phyloP scores from a whole-genome alignment of 768 basidiomycete genomes.

The Boletus edulis region DNA sequence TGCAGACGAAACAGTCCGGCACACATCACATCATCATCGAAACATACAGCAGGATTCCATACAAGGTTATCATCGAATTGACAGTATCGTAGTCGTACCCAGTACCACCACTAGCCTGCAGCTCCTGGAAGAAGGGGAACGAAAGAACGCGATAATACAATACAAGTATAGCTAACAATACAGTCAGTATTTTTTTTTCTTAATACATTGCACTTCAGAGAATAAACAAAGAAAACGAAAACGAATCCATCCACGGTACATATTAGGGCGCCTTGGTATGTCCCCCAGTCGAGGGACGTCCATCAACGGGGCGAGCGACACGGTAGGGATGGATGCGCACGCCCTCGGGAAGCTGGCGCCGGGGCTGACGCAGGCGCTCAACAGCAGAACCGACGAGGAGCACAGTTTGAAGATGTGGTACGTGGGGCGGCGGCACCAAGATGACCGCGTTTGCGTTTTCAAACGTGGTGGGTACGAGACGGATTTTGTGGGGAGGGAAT shows the following conservation, averaged over 20 bases:
- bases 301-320: slow-evolving; percentile 31
- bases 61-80: too few relatives aligned
- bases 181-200: not conserved
- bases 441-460: slow-evolving; percentile 55
- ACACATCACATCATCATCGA: too few relatives aligned
- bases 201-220: not conserved
- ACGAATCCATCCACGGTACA: not conserved
- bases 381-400: slow-evolving; percentile 52
- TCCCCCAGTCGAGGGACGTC: slow-evolving; percentile 1
- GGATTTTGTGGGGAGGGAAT: slow-evolving; percentile 29
- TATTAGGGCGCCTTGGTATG: not conserved
- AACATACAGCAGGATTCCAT: too few relatives aligned
- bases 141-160: not conserved
- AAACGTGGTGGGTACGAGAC: slow-evolving; percentile 49
- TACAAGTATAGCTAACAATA: slow-evolving; percentile 20
- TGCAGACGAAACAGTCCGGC: too few relatives aligned
- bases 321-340: slow-evolving; percentile 58
- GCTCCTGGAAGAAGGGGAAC: not conserved
- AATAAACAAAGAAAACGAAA: too few relatives aligned
- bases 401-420: slow-evolving; percentile 26
- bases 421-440: slow-evolving; percentile 35
- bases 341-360: slow-evolving; percentile 41
- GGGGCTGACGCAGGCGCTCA: slow-evolving; percentile 43
- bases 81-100: too few relatives aligned
- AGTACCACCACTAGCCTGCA: not conserved